These are phyloP conservation scores for Oryza officinalis DNA, from an alignment of 176 grass and related monocot genomes.

Conservation along the genomic window DNA sequence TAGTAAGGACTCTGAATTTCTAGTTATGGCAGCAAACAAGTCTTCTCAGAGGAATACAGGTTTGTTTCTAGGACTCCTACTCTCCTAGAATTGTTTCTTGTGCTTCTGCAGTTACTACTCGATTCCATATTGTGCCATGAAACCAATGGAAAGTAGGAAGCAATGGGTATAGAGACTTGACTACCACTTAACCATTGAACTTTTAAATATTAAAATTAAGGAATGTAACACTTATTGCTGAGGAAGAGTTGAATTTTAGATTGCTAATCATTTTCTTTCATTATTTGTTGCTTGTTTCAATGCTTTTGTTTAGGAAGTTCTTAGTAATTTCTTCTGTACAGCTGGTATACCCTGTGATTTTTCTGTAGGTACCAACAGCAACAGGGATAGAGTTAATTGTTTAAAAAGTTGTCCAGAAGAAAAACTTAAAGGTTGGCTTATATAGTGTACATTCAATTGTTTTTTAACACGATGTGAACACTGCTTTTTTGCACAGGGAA, in stretches of 20 bases:
- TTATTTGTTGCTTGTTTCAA: conserved; percentile 27
- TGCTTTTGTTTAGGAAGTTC: neutral
- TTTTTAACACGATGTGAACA: neutral
- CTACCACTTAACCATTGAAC: neutral
- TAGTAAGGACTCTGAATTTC: conserved; percentile 33
- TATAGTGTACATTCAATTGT: neutral
- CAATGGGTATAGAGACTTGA: neutral
- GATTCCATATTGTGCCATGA: neutral
- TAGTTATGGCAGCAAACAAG: conserved; percentile 33
- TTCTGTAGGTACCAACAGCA: conserved; percentile 26
- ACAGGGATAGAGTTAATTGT: neutral
- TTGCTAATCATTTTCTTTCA: neutral
- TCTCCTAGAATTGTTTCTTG: neutral
- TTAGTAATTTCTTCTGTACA: neutral
- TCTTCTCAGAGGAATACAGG: conserved; percentile 41
- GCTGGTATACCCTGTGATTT: neutral
- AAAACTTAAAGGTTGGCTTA: conserved; percentile 26
- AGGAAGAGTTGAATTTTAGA: neutral
- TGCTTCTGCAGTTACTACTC: conserved; percentile 6
- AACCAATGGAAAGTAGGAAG: neutral
- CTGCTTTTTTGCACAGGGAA: neutral
- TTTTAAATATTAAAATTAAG: neutral
- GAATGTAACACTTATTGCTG: neutral
- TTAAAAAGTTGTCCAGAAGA: neutral
- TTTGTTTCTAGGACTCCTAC: conserved; percentile 18